Base-by-base conservation (phyloP, 345 rosid genomes). In the Limnanthes douglasii region DNA sequence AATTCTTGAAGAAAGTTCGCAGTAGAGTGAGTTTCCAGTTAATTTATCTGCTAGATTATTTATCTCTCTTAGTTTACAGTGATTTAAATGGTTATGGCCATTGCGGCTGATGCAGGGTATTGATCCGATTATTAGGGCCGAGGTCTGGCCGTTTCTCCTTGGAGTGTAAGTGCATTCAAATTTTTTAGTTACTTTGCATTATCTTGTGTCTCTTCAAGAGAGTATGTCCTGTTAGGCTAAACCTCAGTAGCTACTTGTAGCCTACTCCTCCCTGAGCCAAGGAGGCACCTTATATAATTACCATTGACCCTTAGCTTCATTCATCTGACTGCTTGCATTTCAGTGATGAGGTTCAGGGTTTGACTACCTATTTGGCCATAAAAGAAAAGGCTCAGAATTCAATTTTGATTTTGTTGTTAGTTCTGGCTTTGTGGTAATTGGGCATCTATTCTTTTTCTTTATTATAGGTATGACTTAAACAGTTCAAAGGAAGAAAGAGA, bases 111-210 rank as follows among this genome's bases (percentile, higher is more conserved):
- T 73, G 50, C 19, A 90, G 98, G 98, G 98, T 15, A 64, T 90
- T 47, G 74, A 90, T 75, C 94, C 93, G 21, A 68, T 63, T 64
- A 73, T 90, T 46, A 70, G 96, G 29, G 49, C 78, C 0, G 93
- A 84, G 54, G 96, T 90, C 28, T 90, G 98, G 98, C 98, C 98
- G 0, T 84, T 77, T 51, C 96, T 90, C 37, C 96, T 90, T 36
- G 96, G 96, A 51, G 94, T 90, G 98, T 90, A 72, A 80, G 98
- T 51, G 31, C 34, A 34, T 56, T 10, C 15, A 11, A 2, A 20
- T 44, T 44, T 48, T 19, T 11, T 41, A n/a, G 3, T 21, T 36
- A 14, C 15, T 21, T 17, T 46, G 15, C 8, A 15, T 40, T 6
- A 21, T 34, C 25, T 9, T 56, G 5, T 18, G 23, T 4, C 19